phyloP scores from a whole-genome alignment of 108 stramenopile species.

The Aurantiochytrium sp. region DNA sequence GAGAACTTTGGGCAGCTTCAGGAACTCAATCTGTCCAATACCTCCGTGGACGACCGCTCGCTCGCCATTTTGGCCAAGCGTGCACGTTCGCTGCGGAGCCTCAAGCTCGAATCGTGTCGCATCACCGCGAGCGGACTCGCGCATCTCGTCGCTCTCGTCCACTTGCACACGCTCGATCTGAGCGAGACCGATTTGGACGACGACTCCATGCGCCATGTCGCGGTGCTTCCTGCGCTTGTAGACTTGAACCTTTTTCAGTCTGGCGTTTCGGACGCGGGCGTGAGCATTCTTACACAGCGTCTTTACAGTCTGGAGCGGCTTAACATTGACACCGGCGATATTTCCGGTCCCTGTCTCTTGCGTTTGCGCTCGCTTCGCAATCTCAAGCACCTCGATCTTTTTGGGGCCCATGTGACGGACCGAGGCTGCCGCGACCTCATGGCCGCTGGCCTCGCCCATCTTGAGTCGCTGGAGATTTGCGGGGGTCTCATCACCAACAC shows the following conservation, averaged over 20 bases:
- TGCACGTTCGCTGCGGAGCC: background rate
- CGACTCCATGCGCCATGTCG: background rate
- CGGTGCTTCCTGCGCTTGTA: background rate
- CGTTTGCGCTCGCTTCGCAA: background rate
- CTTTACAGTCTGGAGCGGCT: background rate
- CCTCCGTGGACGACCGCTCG: background rate
- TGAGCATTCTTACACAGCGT: background rate
- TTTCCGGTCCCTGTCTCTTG: background rate
- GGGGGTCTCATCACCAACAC: background rate
- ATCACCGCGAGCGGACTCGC: background rate
- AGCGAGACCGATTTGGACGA: background rate
- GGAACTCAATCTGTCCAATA: background rate
- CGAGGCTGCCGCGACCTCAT: background rate
- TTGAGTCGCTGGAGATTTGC: background rate
- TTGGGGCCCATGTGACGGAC: background rate
- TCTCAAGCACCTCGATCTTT: conserved; percentile 2
- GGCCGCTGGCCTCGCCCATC: background rate
- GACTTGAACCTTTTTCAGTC: background rate
- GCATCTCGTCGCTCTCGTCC: background rate
- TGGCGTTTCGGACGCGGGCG: background rate
- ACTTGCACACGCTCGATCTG: background rate
- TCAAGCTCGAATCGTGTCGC: background rate
- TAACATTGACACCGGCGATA: background rate
- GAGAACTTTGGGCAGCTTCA: background rate
- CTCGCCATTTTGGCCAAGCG: background rate